Conservation (phyloP, 2,329 filamentous ascomycete genomes). For the Pseudopyrenochaeta lycopersici region DNA sequence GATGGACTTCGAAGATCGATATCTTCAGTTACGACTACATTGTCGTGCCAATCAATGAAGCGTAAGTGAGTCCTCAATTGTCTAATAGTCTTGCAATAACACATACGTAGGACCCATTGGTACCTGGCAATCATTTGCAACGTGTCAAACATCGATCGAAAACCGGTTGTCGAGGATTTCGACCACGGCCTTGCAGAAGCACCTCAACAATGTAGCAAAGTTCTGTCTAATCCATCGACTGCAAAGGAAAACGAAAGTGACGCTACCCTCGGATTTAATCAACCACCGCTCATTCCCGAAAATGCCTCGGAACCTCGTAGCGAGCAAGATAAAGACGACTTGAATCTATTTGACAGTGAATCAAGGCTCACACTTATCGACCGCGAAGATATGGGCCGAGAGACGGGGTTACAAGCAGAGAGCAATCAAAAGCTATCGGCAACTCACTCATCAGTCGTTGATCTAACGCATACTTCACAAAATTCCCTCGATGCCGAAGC, state of each 20-base stretch:
- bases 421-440: background rate
- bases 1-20: constrained; percentile 88
- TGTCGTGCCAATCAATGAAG: constrained; percentile 89
- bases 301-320: background rate
- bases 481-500: constrained; percentile 11
- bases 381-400: constrained; percentile 14
- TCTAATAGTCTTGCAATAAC: constrained; percentile 7
- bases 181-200: constrained; percentile 4
- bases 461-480: background rate
- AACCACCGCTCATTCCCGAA: background rate
- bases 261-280: background rate
- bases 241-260: background rate
- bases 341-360: constrained; percentile 32
- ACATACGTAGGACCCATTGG: constrained; percentile 71
- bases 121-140: constrained; percentile 97
- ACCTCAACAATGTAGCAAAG: background rate
- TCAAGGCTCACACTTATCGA: constrained; percentile 29
- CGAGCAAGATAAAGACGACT: constrained; percentile 16
- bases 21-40: constrained; percentile 88
- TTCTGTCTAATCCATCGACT: background rate
- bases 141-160: constrained; percentile 67
- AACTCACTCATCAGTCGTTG: background rate
- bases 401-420: background rate
- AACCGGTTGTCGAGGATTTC: constrained; percentile 23
- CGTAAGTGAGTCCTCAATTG: constrained; percentile 37